phyloP scores from a whole-genome alignment of 1,284 basidiomycete genomes.

The Termitomyces sp. region DNA sequence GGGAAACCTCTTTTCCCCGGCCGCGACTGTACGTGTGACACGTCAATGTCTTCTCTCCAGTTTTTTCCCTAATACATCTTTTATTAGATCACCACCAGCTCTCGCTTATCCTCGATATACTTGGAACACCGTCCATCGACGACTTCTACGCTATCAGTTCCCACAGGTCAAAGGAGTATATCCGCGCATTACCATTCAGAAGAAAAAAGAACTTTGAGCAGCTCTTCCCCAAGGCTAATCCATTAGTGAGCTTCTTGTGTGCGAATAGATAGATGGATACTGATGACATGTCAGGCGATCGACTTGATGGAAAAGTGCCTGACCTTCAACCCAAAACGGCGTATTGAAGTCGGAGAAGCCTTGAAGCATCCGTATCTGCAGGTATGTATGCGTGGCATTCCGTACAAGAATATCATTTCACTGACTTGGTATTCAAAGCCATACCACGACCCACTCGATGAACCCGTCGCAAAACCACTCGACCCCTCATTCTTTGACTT shows the following conservation, averaged over 20 bases:
- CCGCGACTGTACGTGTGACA: constrained; percentile 56
- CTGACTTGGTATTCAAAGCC: constrained; percentile 41
- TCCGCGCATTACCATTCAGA: constrained; percentile 88
- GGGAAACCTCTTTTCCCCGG: constrained; percentile 91
- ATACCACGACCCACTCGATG: constrained; percentile 87
- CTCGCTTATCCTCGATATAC: constrained; percentile 79
- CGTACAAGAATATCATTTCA: not conserved
- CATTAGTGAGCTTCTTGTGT: constrained; percentile 42
- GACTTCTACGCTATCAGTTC: constrained; percentile 92
- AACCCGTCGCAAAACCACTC: constrained; percentile 76
- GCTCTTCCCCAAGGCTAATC: constrained; percentile 81
- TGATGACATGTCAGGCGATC: constrained; percentile 48
- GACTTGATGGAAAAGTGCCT: constrained; percentile 87
- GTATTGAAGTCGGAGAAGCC: constrained; percentile 89
- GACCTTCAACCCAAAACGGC: constrained; percentile 88
- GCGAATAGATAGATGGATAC: not conserved
- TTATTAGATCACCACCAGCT: constrained; percentile 84
- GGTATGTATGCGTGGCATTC: constrained; percentile 27
- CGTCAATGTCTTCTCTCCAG: not conserved
- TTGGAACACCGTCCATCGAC: constrained; percentile 86
- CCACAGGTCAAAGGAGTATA: constrained; percentile 82
- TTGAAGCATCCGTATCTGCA: constrained; percentile 90
- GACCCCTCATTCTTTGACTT: constrained; percentile 90
- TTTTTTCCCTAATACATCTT: constrained; percentile 4
- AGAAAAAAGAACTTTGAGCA: constrained; percentile 75